phyloP scores from a whole-genome alignment of 805 yeast genomes.

The Sporopachydermia quercuum region DNA sequence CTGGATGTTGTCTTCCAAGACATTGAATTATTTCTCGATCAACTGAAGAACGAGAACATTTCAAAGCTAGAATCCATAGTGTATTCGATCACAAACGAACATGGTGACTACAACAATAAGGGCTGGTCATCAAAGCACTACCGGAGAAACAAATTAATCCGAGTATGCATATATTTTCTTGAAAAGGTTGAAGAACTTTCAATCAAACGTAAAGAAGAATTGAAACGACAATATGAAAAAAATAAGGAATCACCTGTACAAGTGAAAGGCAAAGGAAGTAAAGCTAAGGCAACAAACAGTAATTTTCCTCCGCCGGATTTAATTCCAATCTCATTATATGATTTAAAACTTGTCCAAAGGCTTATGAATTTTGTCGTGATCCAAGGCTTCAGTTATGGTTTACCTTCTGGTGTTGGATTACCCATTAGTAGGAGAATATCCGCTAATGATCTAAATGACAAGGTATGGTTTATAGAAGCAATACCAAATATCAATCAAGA shows the following conservation, averaged over 20 bases:
- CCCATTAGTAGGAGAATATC: slow-evolving; percentile 44
- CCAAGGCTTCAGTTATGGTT: slow-evolving; percentile 55
- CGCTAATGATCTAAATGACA: not conserved
- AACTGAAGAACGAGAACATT: too few species aligned
- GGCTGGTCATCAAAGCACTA: too few species aligned
- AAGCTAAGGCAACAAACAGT: not conserved
- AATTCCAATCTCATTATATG: slow-evolving; percentile 61
- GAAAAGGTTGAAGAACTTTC: not conserved
- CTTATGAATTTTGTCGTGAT: slow-evolving; percentile 49
- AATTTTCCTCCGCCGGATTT: slow-evolving; percentile 9
- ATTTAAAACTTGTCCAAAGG: slow-evolving; percentile 58
- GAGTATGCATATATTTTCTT: not conserved
- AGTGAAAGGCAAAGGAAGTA: not conserved
- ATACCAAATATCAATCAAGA: too few species aligned
- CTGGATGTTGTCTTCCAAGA: not conserved
- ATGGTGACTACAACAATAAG: too few species aligned
- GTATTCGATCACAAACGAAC: too few species aligned
- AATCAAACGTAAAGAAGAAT: not conserved
- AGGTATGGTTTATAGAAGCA: not conserved
- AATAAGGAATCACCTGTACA: not conserved
- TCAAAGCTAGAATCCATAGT: too few species aligned
- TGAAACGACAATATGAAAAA: not conserved
- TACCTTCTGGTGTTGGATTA: slow-evolving; percentile 43
- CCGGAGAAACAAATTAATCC: too few species aligned
- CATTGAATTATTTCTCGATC: too few species aligned